phyloP scores from a whole-genome alignment of 352 stramenopile genomes.

The Phytopythium sindhum region DNA sequence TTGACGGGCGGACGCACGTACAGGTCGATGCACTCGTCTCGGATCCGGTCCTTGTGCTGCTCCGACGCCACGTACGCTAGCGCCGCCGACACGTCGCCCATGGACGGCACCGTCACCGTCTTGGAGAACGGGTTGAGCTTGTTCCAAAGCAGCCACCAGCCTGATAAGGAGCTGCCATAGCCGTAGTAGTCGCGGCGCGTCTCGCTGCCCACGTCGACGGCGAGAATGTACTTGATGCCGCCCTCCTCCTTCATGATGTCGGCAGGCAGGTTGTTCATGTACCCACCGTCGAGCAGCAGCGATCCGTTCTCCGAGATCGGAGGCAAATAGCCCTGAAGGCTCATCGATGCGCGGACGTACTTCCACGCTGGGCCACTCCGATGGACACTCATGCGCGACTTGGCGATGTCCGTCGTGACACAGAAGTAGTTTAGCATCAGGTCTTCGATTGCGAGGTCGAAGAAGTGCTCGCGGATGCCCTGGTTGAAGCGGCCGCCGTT shows the following conservation, averaged over 20 bases:
- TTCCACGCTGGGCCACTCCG: conserved; percentile 86
- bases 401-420: conserved; percentile 90
- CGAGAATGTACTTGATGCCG: conserved; percentile 88
- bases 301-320: conserved; percentile 87
- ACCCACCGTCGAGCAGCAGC: conserved; percentile 88
- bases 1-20: conserved; percentile 88
- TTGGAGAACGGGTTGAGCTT: conserved; percentile 88
- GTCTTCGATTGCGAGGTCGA: conserved; percentile 83
- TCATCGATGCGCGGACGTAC: conserved; percentile 91
- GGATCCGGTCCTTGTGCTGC: conserved; percentile 85
- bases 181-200: conserved; percentile 68
- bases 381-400: conserved; percentile 85
- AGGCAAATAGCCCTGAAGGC: conserved; percentile 88
- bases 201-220: conserved; percentile 87
- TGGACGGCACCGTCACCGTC: conserved; percentile 87
- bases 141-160: conserved; percentile 91
- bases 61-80: conserved; percentile 89
- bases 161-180: conserved; percentile 79
- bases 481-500: conserved; percentile 82
- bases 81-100: conserved; percentile 89
- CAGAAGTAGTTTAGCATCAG: conserved; percentile 93
- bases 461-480: conserved; percentile 69
- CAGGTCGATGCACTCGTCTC: conserved; percentile 83
- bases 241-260: conserved; percentile 91
- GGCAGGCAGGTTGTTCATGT: conserved; percentile 93